These are phyloP conservation scores for Lyophyllum atratum DNA, from an alignment of 768 basidiomycete genomes.

Conservation along the genomic window DNA sequence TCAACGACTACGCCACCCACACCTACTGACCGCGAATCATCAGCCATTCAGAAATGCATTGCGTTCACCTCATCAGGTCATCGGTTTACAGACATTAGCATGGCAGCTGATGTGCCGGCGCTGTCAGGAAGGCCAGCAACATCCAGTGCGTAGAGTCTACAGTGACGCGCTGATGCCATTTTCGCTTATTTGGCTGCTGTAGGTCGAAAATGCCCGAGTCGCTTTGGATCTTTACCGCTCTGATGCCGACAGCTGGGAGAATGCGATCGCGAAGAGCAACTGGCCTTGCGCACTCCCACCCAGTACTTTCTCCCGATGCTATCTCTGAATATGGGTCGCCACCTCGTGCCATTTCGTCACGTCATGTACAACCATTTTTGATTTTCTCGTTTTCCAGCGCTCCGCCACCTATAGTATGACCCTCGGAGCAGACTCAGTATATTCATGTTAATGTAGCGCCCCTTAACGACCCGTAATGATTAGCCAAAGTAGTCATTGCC, in stretches of 20 bases:
- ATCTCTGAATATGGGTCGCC: slow-evolving; percentile 41
- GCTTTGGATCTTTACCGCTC: slow-evolving; percentile 58
- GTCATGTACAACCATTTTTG: not conserved
- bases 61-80: slow-evolving; percentile 61
- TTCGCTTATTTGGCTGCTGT: slow-evolving; percentile 13
- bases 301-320: slow-evolving; percentile 79
- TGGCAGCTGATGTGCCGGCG: slow-evolving; percentile 83
- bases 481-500: slow-evolving; percentile 2
- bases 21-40: not conserved
- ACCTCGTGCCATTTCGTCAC: not conserved
- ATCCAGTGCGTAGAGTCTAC: slow-evolving; percentile 58
- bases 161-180: slow-evolving; percentile 2
- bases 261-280: slow-evolving; percentile 52
- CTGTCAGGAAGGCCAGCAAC: slow-evolving; percentile 69
- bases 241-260: slow-evolving; percentile 67
- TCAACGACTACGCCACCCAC: slow-evolving; percentile 17
- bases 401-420: not conserved
- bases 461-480: slow-evolving; percentile 5
- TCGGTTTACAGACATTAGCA: slow-evolving; percentile 77
- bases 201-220: slow-evolving; percentile 80
- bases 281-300: slow-evolving; percentile 82
- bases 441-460: slow-evolving; percentile 1
- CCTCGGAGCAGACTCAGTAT: not conserved
- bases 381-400: not conserved
- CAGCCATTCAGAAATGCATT: slow-evolving; percentile 77